Evolutionary conservation across 129 eudicot species (phyloP).

Genomic region (Escallonia rubra): DNA sequence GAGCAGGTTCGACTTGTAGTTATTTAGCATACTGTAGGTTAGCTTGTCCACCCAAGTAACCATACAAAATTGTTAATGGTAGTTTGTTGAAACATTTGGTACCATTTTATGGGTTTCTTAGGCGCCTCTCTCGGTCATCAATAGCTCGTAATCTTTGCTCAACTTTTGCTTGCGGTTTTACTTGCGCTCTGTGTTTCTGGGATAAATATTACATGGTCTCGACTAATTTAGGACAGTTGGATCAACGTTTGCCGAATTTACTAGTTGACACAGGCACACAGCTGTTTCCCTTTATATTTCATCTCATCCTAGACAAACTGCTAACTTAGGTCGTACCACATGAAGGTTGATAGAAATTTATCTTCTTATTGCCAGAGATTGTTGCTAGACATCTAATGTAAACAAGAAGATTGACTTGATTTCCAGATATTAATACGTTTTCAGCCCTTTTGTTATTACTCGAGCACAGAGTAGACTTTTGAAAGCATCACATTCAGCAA

Average conservation of each 20-base stretch:
- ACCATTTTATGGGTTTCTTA: background rate
- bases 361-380: background rate
- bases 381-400: background rate
- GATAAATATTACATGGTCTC: too few relatives aligned
- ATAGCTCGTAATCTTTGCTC: background rate
- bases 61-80: background rate
- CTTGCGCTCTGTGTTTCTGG: too few relatives aligned
- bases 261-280: too few relatives aligned
- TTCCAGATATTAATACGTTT: too few relatives aligned
- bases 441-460: too few relatives aligned
- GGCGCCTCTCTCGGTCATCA: background rate
- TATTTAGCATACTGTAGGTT: conserved; percentile 27
- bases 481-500: background rate
- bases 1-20: conserved; percentile 30
- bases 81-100: background rate
- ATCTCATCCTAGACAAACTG: too few relatives aligned
- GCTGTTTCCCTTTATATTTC: too few relatives aligned
- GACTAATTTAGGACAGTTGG: too few relatives aligned
- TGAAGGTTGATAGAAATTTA: too few relatives aligned
- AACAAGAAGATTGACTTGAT: background rate
- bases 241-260: too few relatives aligned
- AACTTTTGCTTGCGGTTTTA: background rate
- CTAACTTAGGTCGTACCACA: too few relatives aligned
- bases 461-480: too few relatives aligned
- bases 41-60: conserved; percentile 32